Evolutionary conservation across 225 moss, liverwort and hornwort species (phyloP), one percentile per base, ranked within the genome.

Genomic region (Sphagnum tenellum): DNA sequence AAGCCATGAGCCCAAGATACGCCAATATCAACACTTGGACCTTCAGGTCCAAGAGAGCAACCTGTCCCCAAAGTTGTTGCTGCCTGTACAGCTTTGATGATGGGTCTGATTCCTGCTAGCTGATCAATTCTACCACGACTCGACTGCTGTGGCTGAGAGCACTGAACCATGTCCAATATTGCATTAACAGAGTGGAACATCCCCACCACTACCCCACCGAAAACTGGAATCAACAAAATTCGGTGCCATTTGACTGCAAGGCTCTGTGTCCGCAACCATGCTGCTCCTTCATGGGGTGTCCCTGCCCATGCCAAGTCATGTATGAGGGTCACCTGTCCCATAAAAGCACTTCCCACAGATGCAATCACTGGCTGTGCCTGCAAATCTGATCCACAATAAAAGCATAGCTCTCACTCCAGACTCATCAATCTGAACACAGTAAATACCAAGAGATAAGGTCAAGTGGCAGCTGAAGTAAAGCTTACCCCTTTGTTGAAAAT

Each of bases 1-100:
- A 82, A 89, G 5, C 92, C 90, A 69, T 98, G 90, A 63, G 88
- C 96, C 96, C 92, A 98, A 46, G 92, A 88, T 76, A 92, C 92
- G 49, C 96, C 96, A 65, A 98, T 98, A 49, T 98, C 96, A 55
- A 98, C 96, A 74, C 92, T 90, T 57, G 96, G 96, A 51, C 92
- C 96, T 76, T 98, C 96, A 0, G 96, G 92, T 64, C 96, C 96
- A 3, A 98, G 65, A 58, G 96, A 98, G 50, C 89, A 83, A 3
- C 96, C 92, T 3, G 88, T 86, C 47, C 92, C 92, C n/a, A 98
- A 68, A 62, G 92, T 74, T 51, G 90, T 75, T 55, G 85, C 86
- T 50, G 92, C 96, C 81, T 98, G 96, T 13, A 78, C 64, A 44
- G 90, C 90, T 66, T 77, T 86, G 0, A 92, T 77, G 10, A 85